These are phyloP conservation scores for Boletus sp. DNA, from an alignment of 768 basidiomycete species.

Conservation along the genomic window DNA sequence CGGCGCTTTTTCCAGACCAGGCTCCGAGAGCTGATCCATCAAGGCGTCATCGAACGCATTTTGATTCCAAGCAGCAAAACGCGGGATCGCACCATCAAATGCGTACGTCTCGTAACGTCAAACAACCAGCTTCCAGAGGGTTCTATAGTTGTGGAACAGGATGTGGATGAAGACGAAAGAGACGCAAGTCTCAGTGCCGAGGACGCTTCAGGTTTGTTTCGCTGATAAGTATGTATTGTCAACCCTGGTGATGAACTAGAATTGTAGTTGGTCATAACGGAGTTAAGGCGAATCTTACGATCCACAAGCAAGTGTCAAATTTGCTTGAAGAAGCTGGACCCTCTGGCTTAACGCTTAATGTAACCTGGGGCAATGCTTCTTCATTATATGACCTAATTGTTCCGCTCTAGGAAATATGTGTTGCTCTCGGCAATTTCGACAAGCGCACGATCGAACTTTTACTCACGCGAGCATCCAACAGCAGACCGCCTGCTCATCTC, in stretches of 20 bases:
- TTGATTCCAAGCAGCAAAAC: constrained; percentile 59
- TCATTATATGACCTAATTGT: constrained; percentile 3
- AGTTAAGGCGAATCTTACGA: constrained; percentile 57
- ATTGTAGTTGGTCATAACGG: constrained; percentile 35
- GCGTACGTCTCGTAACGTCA: constrained; percentile 59
- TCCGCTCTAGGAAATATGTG: constrained; percentile 55
- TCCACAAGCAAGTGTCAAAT: constrained; percentile 79
- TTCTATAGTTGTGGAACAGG: constrained; percentile 34
- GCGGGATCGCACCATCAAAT: constrained; percentile 49
- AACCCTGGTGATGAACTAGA: background rate
- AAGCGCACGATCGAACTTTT: constrained; percentile 81
- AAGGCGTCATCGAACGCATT: constrained; percentile 73
- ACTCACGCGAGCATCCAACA: constrained; percentile 63
- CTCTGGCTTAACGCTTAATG: constrained; percentile 69
- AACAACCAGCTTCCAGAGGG: constrained; percentile 36
- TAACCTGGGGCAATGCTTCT: constrained; percentile 28
- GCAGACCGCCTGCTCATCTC: constrained; percentile 65
- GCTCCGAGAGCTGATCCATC: constrained; percentile 66
- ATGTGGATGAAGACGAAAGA: constrained; percentile 42
- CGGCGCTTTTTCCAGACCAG: constrained; percentile 80
- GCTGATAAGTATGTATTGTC: background rate
- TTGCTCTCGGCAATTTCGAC: constrained; percentile 65
- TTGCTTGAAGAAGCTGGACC: constrained; percentile 65
- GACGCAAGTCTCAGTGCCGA: constrained; percentile 28
- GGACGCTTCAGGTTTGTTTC: constrained; percentile 30